A percentile compares a stretch with the other conserved stretches of the same genome.
Conservation (phyloP, 1,284 basidiomycete species). For the Pyrrhoderma noxium region DNA sequence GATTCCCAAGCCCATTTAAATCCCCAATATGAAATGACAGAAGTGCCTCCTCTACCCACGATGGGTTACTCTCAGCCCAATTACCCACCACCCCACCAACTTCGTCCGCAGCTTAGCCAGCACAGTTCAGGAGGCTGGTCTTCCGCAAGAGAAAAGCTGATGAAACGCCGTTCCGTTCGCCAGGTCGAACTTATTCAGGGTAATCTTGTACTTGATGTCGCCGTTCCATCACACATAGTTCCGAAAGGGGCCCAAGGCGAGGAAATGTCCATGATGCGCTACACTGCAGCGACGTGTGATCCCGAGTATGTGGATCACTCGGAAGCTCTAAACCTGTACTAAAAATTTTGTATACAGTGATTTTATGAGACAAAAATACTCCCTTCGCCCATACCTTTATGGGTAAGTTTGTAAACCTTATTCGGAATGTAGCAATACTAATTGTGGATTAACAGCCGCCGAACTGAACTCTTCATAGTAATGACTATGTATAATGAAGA, state of each 20-base stretch:
- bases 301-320: conserved; percentile 46
- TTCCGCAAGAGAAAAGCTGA: conserved; percentile 62
- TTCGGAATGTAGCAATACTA: neutral
- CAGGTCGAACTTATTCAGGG: conserved; percentile 79
- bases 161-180: conserved; percentile 71
- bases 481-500: conserved; percentile 98
- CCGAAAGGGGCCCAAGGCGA: conserved; percentile 60
- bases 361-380: conserved; percentile 72
- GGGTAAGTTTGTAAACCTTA: conserved; percentile 22
- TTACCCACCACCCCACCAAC: conserved; percentile 49
- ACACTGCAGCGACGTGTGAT: conserved; percentile 91
- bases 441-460: conserved; percentile 38
- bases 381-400: conserved; percentile 78
- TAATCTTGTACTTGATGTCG: conserved; percentile 78
- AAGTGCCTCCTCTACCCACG: conserved; percentile 51
- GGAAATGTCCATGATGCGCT: conserved; percentile 81
- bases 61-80: conserved; percentile 43
- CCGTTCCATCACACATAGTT: conserved; percentile 71
- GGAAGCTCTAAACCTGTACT: neutral
- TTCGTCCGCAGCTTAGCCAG: conserved; percentile 36
- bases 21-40: conserved; percentile 50
- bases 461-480: conserved; percentile 91
- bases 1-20: conserved; percentile 68
- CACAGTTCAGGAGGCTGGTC: conserved; percentile 56
- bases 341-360: conserved; percentile 29